Evolutionary conservation across 2,329 filamentous ascomycete genomes (phyloP), one percentile per base, ranked within the genome.

Genomic region (Talaromyces sp.): DNA sequence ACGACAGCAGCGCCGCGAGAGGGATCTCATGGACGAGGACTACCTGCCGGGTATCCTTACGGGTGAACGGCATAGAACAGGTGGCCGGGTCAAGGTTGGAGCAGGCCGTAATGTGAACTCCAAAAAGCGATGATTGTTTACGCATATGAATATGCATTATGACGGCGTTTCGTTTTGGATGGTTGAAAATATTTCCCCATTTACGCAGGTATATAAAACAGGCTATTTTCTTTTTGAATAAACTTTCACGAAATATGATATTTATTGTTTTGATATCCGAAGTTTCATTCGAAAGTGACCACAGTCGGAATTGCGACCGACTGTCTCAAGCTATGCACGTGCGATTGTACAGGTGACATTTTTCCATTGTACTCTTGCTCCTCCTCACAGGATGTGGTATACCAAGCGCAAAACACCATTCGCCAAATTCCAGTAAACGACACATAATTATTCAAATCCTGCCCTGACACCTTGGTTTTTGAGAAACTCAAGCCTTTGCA

Each of bases 11-110:
- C 81, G 80, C 59, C 88, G 88, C 71, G 86, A 90, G 73, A 88
- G 86, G 71, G 92, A 96, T 76, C 78, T 96, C 61, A 96, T 98
- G 94, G 94, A 98, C 72, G 89, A 96, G 72, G 94, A 99, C 76
- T 96, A 93, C 73, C 77, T 98, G 65, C 95, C 95, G 0, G 83
- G 86, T 36, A 90, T 99, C 55, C 73, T 99, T 71, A 95, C 87
- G 0, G 95, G 95, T 0, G 87, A 93, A 69, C 82, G 94, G 67
- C 83, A 80, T 7, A 85, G 84, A 4, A 44, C 62, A 3, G 84
- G 85, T 2, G 89, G 89, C 0, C 88, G 86, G 76, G 85, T 91
- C 63, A 89, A 86, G 71, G 87, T 98, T 10, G 95, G 95, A 8
- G 92, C 91, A 10, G 95, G 95, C 8, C 86, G 87, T 72, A 92